phyloP scores from a whole-genome alignment of 805 yeast species.

The Kluyveromyces nonfermentans region DNA sequence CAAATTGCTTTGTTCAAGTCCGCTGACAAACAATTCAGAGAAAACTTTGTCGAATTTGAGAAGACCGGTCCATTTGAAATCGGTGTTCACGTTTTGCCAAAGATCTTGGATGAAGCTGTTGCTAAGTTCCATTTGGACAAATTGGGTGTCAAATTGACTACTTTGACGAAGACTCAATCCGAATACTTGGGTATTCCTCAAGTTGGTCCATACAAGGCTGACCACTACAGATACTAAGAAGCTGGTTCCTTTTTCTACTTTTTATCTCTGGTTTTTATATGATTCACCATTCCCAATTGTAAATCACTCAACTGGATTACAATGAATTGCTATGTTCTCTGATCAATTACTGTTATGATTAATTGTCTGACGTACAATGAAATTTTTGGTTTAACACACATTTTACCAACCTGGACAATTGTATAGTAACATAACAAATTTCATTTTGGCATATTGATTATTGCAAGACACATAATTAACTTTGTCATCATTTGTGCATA shows the following conservation, averaged over 20 bases:
- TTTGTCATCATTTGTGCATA: not conserved
- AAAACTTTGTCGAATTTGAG: constrained; percentile 77
- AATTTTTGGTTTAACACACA: not conserved
- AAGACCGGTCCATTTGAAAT: constrained; percentile 83
- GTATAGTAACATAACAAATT: not conserved
- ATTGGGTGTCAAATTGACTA: constrained; percentile 81
- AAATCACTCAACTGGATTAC: constrained; percentile 1
- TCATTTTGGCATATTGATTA: not conserved
- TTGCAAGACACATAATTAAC: not conserved
- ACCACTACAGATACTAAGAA: constrained; percentile 88
- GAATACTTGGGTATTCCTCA: constrained; percentile 87
- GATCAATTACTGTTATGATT: not conserved
- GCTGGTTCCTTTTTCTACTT: not conserved
- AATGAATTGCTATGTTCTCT: constrained; percentile 2
- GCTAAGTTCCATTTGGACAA: constrained; percentile 94
- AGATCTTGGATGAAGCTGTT: constrained; percentile 96
- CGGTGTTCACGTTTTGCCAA: constrained; percentile 95
- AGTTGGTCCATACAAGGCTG: constrained; percentile 97
- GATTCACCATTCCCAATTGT: not conserved
- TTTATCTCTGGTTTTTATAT: not conserved
- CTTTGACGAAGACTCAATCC: constrained; percentile 70
- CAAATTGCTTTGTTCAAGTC: constrained; percentile 96
- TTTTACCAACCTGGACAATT: not conserved
- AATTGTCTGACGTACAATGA: not conserved
- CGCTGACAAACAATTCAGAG: constrained; percentile 68